A percentile compares a stretch with the other conserved stretches of the same genome.
Conservation (phyloP, 2,329 filamentous ascomycete species). For the Orbilia blumenaviensis region DNA sequence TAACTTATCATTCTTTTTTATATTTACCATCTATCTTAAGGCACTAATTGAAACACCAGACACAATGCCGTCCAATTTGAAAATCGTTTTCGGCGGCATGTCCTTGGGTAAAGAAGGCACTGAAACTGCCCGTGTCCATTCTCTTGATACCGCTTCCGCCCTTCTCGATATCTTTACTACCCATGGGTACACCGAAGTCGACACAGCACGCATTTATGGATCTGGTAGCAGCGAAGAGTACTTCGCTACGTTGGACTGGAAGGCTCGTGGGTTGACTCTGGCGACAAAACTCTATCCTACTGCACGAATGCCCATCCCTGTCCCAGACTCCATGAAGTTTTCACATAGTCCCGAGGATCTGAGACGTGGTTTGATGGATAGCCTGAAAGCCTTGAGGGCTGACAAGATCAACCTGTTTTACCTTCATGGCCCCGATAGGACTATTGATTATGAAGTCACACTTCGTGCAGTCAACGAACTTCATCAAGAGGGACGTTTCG, state of each 20-base stretch:
- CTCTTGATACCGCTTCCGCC: neutral
- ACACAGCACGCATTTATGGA: constrained; percentile 42
- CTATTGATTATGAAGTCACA: constrained; percentile 79
- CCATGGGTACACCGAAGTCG: constrained; percentile 36
- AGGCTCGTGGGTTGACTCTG: constrained; percentile 6
- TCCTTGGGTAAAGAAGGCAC: constrained; percentile 21
- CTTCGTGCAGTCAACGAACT: constrained; percentile 79
- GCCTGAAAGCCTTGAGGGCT: constrained; percentile 28
- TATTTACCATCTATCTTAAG: neutral
- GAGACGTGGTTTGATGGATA: constrained; percentile 23
- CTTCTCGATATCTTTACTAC: constrained; percentile 34
- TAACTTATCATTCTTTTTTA: neutral
- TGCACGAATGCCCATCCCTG: constrained; percentile 5
- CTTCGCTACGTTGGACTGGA: constrained; percentile 9
- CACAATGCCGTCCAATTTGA: constrained; percentile 30
- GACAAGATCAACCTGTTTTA: constrained; percentile 75
- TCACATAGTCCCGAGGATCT: constrained; percentile 22
- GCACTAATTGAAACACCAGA: neutral
- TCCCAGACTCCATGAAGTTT: constrained; percentile 7
- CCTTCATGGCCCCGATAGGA: constrained; percentile 74
- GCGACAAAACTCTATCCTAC: constrained; percentile 37
- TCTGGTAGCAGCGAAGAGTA: constrained; percentile 29
- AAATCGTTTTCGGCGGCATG: constrained; percentile 51
- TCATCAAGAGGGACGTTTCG: constrained; percentile 87
- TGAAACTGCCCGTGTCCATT: constrained; percentile 23